A percentile compares a stretch with the other conserved stretches of the same genome.
Evolutionary conservation across 352 stramenopile species (phyloP).

Genomic region (Phytopythium vexans): DNA sequence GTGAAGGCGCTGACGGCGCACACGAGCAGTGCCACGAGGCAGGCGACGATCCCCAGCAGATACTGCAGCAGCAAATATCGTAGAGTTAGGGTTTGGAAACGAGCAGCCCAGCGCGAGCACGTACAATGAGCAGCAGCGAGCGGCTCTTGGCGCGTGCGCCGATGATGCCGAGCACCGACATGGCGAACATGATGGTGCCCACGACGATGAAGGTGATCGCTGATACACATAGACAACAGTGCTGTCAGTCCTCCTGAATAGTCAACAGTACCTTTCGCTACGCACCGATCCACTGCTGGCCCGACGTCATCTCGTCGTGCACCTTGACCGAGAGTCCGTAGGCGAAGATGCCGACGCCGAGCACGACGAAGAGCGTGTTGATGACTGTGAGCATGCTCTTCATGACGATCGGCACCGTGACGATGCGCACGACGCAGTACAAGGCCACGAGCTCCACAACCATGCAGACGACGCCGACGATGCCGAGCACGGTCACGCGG

Average conservation of each 20-base stretch:
- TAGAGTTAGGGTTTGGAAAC: constrained; percentile 4
- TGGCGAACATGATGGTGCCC: constrained; percentile 57
- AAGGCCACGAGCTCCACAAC: constrained; percentile 49
- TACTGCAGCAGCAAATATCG: constrained; percentile 37
- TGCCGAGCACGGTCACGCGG: constrained; percentile 45
- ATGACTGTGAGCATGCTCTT: constrained; percentile 77
- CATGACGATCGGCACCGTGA: constrained; percentile 87
- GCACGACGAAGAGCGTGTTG: constrained; percentile 64
- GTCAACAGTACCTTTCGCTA: not conserved
- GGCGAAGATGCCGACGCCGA: constrained; percentile 54
- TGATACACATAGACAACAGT: constrained; percentile 10
- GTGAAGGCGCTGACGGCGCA: constrained; percentile 65
- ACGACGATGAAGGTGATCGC: constrained; percentile 70
- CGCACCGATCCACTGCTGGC: constrained; percentile 74
- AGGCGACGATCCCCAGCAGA: constrained; percentile 58
- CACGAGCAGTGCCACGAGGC: constrained; percentile 56
- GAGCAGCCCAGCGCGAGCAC: constrained; percentile 8
- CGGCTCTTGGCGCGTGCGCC: constrained; percentile 70
- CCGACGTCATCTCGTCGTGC: constrained; percentile 61
- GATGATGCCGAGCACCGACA: constrained; percentile 68
- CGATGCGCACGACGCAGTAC: constrained; percentile 81
- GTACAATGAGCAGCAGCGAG: constrained; percentile 73
- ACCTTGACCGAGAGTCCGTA: constrained; percentile 58
- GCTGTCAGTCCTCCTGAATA: not conserved
- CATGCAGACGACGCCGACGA: constrained; percentile 41